Percentiles rank a stretch among this genome's conserved stretches.
phyloP scores from a whole-genome alignment of 2,329 filamentous ascomycete species.

The Lomentospora prolificans region DNA sequence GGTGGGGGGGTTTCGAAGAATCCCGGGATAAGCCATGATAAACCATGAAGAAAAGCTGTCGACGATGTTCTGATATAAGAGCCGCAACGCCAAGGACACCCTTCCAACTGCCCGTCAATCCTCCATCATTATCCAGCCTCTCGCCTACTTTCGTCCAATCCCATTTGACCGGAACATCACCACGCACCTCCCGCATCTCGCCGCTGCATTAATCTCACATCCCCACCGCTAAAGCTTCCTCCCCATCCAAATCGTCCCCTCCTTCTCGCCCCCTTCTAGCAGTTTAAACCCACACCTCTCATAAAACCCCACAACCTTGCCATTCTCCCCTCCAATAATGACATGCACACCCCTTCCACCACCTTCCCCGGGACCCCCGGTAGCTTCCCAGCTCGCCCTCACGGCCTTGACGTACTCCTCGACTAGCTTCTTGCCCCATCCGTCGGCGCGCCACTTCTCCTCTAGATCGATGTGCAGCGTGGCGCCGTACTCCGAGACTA shows the following conservation, averaged over 20 bases:
- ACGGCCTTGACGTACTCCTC: slow-evolving; percentile 31
- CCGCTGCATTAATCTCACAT: neutral
- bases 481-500: slow-evolving; percentile 25
- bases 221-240: slow-evolving; percentile 21
- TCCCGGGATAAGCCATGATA: no score
- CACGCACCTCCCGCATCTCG: neutral
- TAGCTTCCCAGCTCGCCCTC: slow-evolving; percentile 8
- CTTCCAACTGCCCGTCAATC: no score
- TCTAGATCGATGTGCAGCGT: slow-evolving; percentile 42
- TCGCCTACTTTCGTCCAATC: neutral
- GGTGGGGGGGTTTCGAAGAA: no score
- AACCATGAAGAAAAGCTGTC: no score
- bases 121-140: no score
- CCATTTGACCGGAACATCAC: neutral
- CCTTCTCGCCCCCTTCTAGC: slow-evolving; percentile 23
- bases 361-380: slow-evolving; percentile 6
- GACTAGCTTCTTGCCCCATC: slow-evolving; percentile 34
- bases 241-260: slow-evolving; percentile 31
- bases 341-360: slow-evolving; percentile 30
- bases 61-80: no score
- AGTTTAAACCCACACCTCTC: slow-evolving; percentile 35
- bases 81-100: no score
- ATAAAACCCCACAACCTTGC: slow-evolving; percentile 37
- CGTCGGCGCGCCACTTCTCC: slow-evolving; percentile 27
- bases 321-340: slow-evolving; percentile 35